These are phyloP conservation scores for Diophrys appendiculata DNA, from an alignment of 73 alveolate species.

Conservation along the genomic window DNA sequence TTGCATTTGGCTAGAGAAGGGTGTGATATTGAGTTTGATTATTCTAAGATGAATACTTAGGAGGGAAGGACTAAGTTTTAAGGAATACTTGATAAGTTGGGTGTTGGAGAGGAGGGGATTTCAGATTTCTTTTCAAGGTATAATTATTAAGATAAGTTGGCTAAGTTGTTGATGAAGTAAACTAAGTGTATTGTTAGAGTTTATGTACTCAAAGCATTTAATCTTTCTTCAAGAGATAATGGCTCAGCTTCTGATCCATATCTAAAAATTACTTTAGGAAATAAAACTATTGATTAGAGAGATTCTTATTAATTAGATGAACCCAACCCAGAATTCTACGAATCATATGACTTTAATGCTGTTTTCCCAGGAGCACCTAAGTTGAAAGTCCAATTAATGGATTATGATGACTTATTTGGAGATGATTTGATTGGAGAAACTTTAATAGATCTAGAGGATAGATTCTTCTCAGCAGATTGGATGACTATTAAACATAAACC, in stretches of 20 bases:
- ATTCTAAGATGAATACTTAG: conserved; percentile 33
- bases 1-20: conserved; percentile 7
- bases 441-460: conserved; percentile 74
- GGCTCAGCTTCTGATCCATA: conserved; percentile 96
- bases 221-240: conserved; percentile 89
- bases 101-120: conserved; percentile 28
- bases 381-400: conserved; percentile 67
- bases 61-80: conserved; percentile 46
- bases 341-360: conserved; percentile 74
- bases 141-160: conserved; percentile 44
- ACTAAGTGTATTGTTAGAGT: conserved; percentile 79
- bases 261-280: conserved; percentile 80
- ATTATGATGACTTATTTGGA: conserved; percentile 64
- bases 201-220: conserved; percentile 78
- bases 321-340: conserved; percentile 88
- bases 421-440: conserved; percentile 83
- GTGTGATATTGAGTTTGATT: conserved; percentile 25
- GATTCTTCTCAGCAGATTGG: conserved; percentile 77
- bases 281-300: conserved; percentile 74
- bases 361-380: conserved; percentile 71
- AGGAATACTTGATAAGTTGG: conserved; percentile 21
- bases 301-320: conserved; percentile 71
- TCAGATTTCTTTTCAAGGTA: conserved; percentile 27
- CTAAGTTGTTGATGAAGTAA: conserved; percentile 55
- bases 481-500: conserved; percentile 67